Conservation (phyloP, 805 yeast genomes). For the Nematodospora valgi region DNA sequence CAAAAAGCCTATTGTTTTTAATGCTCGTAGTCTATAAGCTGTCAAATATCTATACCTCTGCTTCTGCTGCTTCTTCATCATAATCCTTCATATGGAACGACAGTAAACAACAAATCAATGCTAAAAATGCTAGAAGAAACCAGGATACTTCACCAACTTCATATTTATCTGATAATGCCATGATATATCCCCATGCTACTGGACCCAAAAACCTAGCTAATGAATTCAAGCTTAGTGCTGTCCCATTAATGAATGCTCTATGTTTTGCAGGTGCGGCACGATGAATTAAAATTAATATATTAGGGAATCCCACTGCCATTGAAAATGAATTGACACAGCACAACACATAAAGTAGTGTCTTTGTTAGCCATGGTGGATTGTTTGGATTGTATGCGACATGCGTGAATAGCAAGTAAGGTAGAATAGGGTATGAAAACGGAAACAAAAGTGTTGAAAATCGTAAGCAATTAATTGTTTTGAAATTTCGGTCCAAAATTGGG, state of each 20-base stretch:
- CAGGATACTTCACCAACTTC: constrained; percentile 28
- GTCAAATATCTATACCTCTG: too few species aligned
- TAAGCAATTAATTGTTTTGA: constrained; percentile 44
- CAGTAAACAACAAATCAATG: constrained; percentile 17
- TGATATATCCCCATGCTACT: constrained; percentile 48
- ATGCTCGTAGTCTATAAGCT: too few species aligned
- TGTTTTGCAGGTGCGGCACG: constrained; percentile 51
- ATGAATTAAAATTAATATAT: constrained; percentile 50
- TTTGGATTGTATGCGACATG: constrained; percentile 28
- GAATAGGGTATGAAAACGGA: constrained; percentile 42
- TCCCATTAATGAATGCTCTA: constrained; percentile 58
- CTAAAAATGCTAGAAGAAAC: constrained; percentile 25
- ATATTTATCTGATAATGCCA: constrained; percentile 25
- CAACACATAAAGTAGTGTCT: constrained; percentile 23
- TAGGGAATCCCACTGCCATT: constrained; percentile 50
- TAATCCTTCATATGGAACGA: constrained; percentile 23
- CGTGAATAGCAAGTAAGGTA: constrained; percentile 49
- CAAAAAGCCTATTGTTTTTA: too few species aligned
- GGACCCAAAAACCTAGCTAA: constrained; percentile 59
- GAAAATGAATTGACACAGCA: constrained; percentile 31
- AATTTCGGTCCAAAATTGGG: constrained; percentile 49
- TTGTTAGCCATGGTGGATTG: constrained; percentile 20
- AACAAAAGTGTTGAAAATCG: constrained; percentile 36
- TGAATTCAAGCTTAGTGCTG: constrained; percentile 50
- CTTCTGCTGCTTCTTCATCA: constrained; percentile 25